These are phyloP conservation scores for Pythium guiyangense DNA, from an alignment of 352 stramenopile species.

Conservation along the genomic window DNA sequence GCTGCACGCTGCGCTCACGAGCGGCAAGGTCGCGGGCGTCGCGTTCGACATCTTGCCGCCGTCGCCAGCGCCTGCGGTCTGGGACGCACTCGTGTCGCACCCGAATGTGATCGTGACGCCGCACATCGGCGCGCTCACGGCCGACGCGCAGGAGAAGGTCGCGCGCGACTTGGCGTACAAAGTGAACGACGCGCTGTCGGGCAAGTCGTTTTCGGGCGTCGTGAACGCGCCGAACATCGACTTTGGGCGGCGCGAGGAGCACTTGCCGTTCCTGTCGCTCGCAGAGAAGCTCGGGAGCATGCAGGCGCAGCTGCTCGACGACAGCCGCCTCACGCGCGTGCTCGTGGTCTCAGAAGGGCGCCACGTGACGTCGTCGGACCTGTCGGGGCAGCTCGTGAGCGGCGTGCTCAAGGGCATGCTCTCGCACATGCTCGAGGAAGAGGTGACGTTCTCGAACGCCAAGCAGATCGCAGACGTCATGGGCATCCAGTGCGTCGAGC, in stretches of 20 bases:
- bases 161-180: constrained; percentile 89
- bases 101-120: constrained; percentile 91
- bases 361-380: constrained; percentile 72
- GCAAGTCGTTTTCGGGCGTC: constrained; percentile 90
- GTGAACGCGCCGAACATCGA: constrained; percentile 95
- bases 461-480: constrained; percentile 82
- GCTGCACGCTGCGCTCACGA: constrained; percentile 84
- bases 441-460: constrained; percentile 90
- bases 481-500: constrained; percentile 87
- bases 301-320: constrained; percentile 79
- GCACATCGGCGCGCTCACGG: constrained; percentile 94
- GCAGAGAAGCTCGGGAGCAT: constrained; percentile 90
- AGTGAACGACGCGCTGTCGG: constrained; percentile 90
- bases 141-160: constrained; percentile 92
- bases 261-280: constrained; percentile 84
- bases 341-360: constrained; percentile 79
- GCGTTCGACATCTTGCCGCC: constrained; percentile 74
- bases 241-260: constrained; percentile 71
- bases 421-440: constrained; percentile 87
- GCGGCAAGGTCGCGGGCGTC: constrained; percentile 67
- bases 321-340: constrained; percentile 58
- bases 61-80: constrained; percentile 37
- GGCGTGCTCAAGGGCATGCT: constrained; percentile 90
- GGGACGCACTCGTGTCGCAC: constrained; percentile 82
- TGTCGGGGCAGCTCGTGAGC: constrained; percentile 81